Evolutionary conservation across 2,329 filamentous ascomycete species (phyloP).

Genomic region (Macrophomina phaseolina): DNA sequence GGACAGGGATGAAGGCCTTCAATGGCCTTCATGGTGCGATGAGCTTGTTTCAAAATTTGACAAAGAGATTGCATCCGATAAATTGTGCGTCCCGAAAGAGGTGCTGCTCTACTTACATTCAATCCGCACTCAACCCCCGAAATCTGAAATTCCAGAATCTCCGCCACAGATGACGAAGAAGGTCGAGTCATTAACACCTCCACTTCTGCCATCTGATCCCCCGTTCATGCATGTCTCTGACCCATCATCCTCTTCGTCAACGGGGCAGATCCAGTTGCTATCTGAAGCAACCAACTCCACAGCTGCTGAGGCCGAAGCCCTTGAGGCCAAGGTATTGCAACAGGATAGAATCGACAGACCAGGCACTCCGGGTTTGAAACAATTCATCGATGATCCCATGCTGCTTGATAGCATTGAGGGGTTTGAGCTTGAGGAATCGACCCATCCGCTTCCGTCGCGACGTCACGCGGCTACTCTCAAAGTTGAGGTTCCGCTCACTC

Average conservation of each 20-base stretch:
- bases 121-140: neutral
- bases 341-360: conserved; percentile 27
- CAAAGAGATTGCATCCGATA: conserved; percentile 41
- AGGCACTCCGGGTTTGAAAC: neutral
- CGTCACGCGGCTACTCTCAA: conserved; percentile 47
- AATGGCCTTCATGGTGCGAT: conserved; percentile 48
- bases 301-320: conserved; percentile 38
- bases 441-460: conserved; percentile 31
- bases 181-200: conserved; percentile 49
- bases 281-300: conserved; percentile 45
- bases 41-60: conserved; percentile 37
- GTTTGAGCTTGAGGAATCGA: neutral
- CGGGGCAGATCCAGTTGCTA: conserved; percentile 43
- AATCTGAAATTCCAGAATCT: neutral
- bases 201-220: conserved; percentile 53
- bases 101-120: conserved; percentile 44
- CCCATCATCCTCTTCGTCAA: conserved; percentile 40
- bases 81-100: conserved; percentile 44
- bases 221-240: conserved; percentile 44
- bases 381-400: conserved; percentile 38
- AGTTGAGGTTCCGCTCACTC: conserved; percentile 55
- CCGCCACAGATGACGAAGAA: too few relatives aligned
- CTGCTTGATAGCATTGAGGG: conserved; percentile 35
- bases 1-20: conserved; percentile 51
- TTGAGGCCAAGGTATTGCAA: conserved; percentile 43